A percentile compares a stretch with the other conserved stretches of the same genome.
These are phyloP conservation scores for Colletotrichum sp. DNA, from an alignment of 2,329 filamentous ascomycete species.

Conservation along the genomic window DNA sequence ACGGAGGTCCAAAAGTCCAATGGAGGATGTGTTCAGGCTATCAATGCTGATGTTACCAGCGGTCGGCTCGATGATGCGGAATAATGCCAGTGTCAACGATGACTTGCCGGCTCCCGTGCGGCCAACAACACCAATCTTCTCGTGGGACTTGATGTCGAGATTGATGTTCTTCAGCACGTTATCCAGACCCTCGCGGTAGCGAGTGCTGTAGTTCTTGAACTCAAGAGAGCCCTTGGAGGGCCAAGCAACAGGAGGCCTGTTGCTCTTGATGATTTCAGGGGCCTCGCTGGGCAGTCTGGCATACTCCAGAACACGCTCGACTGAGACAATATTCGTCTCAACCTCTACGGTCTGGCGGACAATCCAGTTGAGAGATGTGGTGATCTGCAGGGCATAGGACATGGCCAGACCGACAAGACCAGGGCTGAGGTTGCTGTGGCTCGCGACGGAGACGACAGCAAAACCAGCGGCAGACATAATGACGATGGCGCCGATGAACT, in stretches of 20 bases:
- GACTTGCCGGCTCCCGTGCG: slow-evolving; percentile 97
- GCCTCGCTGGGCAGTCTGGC: slow-evolving; percentile 90
- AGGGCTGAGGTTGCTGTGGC: slow-evolving; percentile 64
- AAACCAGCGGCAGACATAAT: slow-evolving; percentile 88
- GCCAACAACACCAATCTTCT: slow-evolving; percentile 98
- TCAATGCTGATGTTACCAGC: slow-evolving; percentile 90
- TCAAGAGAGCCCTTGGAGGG: slow-evolving; percentile 86
- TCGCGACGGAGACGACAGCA: slow-evolving; percentile 79
- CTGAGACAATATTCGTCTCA: slow-evolving; percentile 99
- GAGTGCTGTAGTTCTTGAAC: slow-evolving; percentile 93
- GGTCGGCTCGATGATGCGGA: slow-evolving; percentile 91
- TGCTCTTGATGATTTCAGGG: slow-evolving; percentile 88
- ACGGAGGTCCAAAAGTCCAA: slow-evolving; percentile 88
- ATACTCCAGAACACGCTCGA: slow-evolving; percentile 97
- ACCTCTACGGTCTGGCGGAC: slow-evolving; percentile 98
- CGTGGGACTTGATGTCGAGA: slow-evolving; percentile 90
- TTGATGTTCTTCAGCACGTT: slow-evolving; percentile 93
- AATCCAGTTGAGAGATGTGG: slow-evolving; percentile 97
- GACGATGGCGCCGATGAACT: slow-evolving; percentile 94
- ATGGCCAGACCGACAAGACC: slow-evolving; percentile 91
- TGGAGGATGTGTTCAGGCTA: slow-evolving; percentile 84
- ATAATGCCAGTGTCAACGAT: slow-evolving; percentile 88
- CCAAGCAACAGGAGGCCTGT: slow-evolving; percentile 88
- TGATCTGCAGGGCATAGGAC: slow-evolving; percentile 98
- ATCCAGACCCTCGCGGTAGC: slow-evolving; percentile 89